Conservation (phyloP, 2,329 filamentous ascomycete species). For the Apiospora aurea region DNA sequence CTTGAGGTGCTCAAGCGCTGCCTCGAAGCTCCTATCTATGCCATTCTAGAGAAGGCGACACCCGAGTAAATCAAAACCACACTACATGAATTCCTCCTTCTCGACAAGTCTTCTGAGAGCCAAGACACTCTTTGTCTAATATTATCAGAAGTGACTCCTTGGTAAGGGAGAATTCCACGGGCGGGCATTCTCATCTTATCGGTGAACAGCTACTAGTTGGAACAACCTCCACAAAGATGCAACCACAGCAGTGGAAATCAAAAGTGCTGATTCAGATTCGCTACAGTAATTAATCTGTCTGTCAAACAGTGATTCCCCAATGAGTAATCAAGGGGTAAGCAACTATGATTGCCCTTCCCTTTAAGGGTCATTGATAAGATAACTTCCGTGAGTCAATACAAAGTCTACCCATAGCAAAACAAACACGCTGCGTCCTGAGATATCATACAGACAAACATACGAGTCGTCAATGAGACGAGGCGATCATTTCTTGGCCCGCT, state of each 20-base stretch:
- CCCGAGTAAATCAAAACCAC: too few species aligned
- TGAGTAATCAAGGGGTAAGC: background rate
- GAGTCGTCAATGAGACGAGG: background rate
- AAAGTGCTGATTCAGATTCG: background rate
- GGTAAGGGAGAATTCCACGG: background rate
- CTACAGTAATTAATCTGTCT: too few species aligned
- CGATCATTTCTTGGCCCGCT: conserved; percentile 24
- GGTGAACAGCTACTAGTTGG: too few species aligned
- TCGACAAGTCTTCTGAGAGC: too few species aligned
- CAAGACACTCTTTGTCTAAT: too few species aligned
- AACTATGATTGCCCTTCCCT: too few species aligned
- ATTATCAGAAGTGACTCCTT: background rate
- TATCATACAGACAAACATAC: background rate
- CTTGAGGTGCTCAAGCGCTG: too few species aligned
- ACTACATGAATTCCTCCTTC: too few species aligned
- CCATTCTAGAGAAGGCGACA: too few species aligned
- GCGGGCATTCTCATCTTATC: background rate
- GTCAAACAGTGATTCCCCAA: background rate
- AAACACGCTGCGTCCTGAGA: background rate
- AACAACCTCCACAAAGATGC: background rate
- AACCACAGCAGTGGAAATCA: background rate
- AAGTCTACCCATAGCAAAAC: background rate
- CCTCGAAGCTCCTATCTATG: too few species aligned
- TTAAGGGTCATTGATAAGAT: too few species aligned
- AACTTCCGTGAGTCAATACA: too few species aligned